Evolutionary conservation across 768 basidiomycete genomes (phyloP), one percentile per base, ranked within the genome.

Genomic region (Rossbeevera mucosa): DNA sequence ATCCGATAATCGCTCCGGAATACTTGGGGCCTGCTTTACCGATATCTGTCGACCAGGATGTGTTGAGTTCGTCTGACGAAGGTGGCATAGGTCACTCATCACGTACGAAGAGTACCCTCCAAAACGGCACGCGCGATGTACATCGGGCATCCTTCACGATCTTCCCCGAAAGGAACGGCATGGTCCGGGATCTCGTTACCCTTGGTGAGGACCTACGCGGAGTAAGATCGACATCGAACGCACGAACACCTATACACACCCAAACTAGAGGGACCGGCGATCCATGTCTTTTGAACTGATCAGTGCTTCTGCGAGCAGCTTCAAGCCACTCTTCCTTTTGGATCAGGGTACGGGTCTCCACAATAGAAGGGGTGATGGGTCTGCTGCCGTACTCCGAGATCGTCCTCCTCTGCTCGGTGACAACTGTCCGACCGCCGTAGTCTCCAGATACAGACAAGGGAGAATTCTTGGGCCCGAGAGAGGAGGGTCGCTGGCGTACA

Each of bases 11-110:
- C 0, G 69, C 71, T 16, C 71, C 71, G 18, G 60, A 3, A n/a
- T 59, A 62, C 25, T 72, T 67, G 21, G 58, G 47, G 5, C 65
- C 59, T 46, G 70, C 68, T 56, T 68, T 72, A 7, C 71, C 71
- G 11, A 73, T 56, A 22, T 72, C 72, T 72, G 33, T 36, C n/a
- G n/a, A 36, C 5, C 33, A 5, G 33, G n/a, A 9, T 18, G n/a
- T 4, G n/a, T 18, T 36, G 33, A 36, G n/a, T 9, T 36, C n/a
- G 4, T 36, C 1, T n/a, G n/a, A 36, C 18, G n/a, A 36, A 16
- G 33, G n/a, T 36, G n/a, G n/a, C 18, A 36, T 9, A 36, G 33
- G 4, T 24, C 13, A 42, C 22, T 8, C 2, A 29, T 29, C 21
- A 53, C 69, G 58, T 28, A 69, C 67, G 65, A 53, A 69, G 62